Evolutionary conservation across 306 rosid species (phyloP).

Genomic region (Lathyrus oleraceus): DNA sequence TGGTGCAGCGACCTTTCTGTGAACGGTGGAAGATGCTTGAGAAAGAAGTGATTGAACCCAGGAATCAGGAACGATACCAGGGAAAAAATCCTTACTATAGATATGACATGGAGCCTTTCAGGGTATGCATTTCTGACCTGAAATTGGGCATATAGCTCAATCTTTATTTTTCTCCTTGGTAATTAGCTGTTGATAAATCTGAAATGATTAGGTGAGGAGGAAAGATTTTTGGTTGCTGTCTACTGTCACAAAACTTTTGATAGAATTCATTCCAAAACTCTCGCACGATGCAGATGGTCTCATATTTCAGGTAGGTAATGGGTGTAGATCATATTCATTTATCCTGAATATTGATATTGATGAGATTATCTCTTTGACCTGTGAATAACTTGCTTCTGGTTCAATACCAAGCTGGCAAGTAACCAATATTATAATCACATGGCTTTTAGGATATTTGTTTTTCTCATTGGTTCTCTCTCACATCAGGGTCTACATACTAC

Average conservation of each 20-base stretch:
- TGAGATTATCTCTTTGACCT: slow-evolving; percentile 19
- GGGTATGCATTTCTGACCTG: slow-evolving; percentile 56
- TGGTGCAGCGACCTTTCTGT: slow-evolving; percentile 87
- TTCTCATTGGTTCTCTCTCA: slow-evolving; percentile 13
- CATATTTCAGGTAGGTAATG: slow-evolving; percentile 85
- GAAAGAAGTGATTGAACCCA: slow-evolving; percentile 96
- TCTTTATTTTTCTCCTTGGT: slow-evolving; percentile 18
- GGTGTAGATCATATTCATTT: slow-evolving; percentile 26
- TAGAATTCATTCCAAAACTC: slow-evolving; percentile 87
- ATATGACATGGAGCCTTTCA: slow-evolving; percentile 93
- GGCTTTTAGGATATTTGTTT: slow-evolving; percentile 23
- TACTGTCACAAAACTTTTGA: slow-evolving; percentile 76
- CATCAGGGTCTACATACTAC: slow-evolving; percentile 13
- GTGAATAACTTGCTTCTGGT: slow-evolving; percentile 28
- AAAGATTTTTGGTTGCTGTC: slow-evolving; percentile 97
- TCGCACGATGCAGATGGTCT: slow-evolving; percentile 98
- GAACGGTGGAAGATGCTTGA: slow-evolving; percentile 99
- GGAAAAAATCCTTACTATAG: slow-evolving; percentile 70
- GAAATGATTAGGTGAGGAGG: slow-evolving; percentile 80
- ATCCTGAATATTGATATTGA: slow-evolving; percentile 18
- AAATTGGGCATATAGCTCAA: slow-evolving; percentile 22
- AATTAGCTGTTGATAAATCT: slow-evolving; percentile 33
- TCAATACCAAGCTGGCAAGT: slow-evolving; percentile 16
- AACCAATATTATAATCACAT: slow-evolving; percentile 1
- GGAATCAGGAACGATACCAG: slow-evolving; percentile 76